phyloP scores from a whole-genome alignment of 2,329 filamentous ascomycete species.

The Zymoseptoria brevis region DNA sequence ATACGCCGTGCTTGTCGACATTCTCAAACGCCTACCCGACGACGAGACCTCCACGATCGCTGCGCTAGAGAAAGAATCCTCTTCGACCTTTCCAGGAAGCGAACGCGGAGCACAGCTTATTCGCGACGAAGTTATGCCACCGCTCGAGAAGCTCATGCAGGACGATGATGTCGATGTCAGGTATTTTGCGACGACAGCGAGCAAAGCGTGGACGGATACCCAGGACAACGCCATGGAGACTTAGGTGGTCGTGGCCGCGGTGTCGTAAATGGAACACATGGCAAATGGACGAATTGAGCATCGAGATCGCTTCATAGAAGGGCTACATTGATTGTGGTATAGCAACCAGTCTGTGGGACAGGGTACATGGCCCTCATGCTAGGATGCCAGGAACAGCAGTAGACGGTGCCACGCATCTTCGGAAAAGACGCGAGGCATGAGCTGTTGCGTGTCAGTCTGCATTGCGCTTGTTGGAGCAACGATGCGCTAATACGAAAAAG shows the following conservation, averaged over 20 bases:
- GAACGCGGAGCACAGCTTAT: conserved; percentile 28
- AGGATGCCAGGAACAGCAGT: neutral
- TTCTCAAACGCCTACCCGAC: conserved; percentile 83
- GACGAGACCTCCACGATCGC: conserved; percentile 66
- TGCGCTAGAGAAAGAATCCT: conserved; percentile 71
- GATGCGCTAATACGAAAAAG: neutral
- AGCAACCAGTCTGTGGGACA: neutral
- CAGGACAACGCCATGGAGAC: conserved; percentile 27
- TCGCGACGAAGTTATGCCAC: conserved; percentile 64
- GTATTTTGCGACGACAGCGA: conserved; percentile 91
- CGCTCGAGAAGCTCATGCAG: conserved; percentile 89
- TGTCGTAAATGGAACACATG: neutral
- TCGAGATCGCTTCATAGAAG: neutral
- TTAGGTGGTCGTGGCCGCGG: conserved; percentile 14
- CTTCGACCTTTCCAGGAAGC: conserved; percentile 42
- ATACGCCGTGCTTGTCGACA: conserved; percentile 79
- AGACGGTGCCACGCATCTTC: neutral
- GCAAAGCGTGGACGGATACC: conserved; percentile 41
- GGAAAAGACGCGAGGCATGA: neutral
- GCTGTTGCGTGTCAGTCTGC: neutral
- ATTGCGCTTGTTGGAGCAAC: neutral
- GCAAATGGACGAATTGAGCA: neutral
- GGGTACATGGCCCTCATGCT: neutral
- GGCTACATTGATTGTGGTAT: neutral
- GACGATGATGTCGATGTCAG: conserved; percentile 97